Evolutionary conservation across 2,329 filamentous ascomycete genomes (phyloP).

Genomic region (Tolypocladium tundrense): DNA sequence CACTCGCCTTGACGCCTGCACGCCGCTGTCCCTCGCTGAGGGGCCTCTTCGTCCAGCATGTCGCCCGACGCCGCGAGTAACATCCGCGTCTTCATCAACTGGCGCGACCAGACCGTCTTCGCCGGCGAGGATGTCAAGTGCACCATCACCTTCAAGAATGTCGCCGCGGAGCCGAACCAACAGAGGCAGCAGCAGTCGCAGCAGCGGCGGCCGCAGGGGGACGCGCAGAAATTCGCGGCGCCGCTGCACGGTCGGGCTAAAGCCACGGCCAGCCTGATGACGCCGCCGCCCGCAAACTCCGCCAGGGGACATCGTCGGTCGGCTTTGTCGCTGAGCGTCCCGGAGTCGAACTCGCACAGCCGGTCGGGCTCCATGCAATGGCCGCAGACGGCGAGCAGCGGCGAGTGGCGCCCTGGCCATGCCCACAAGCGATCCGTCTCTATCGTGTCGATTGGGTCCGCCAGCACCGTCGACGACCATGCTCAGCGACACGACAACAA

Average conservation of each 20-base stretch:
- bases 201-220: constrained; percentile 14
- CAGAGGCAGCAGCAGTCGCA: constrained; percentile 13
- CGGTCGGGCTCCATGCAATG: constrained; percentile 38
- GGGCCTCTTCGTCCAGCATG: constrained; percentile 28
- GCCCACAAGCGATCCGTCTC: constrained; percentile 68
- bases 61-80: constrained; percentile 46
- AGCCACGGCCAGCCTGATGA: constrained; percentile 32
- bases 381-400: constrained; percentile 22
- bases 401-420: constrained; percentile 32
- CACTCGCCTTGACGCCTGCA: constrained; percentile 12
- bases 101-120: constrained; percentile 90
- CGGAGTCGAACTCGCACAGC: constrained; percentile 32
- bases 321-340: constrained; percentile 53
- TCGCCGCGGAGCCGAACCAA: constrained; percentile 38
- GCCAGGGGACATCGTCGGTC: constrained; percentile 51
- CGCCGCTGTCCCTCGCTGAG: constrained; percentile 20
- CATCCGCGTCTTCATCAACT: constrained; percentile 91
- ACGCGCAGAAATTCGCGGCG: constrained; percentile 28
- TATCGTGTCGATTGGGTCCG: constrained; percentile 66
- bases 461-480: constrained; percentile 37
- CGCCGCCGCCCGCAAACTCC: constrained; percentile 28
- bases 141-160: constrained; percentile 92
- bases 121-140: constrained; percentile 93
- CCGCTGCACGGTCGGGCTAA: constrained; percentile 33
- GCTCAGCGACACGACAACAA: constrained; percentile 30